Base-by-base conservation (phyloP, 2,329 filamentous ascomycete genomes). In the Stagonosporopsis cucurbitacearum region DNA sequence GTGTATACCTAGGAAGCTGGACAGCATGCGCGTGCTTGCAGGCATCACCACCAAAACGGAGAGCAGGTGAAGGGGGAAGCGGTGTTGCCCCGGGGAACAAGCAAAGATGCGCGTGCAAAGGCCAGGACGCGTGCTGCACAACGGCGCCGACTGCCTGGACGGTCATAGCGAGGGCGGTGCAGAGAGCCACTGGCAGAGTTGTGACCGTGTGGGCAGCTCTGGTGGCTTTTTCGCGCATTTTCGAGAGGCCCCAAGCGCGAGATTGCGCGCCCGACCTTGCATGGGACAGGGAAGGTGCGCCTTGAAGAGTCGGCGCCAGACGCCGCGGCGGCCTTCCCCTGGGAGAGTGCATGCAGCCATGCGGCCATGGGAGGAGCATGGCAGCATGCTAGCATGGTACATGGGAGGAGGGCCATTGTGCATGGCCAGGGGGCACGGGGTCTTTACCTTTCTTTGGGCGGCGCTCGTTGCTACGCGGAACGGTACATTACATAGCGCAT, bases 241-340 rank as follows among this genome's bases (percentile, higher is more conserved):
- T 43, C 42, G 37, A 47, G 41, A 28, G 33, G 13, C 33, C 37
- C 20, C 28, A 50, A 50, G 53, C 46, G 25, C 19, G 33, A 20
- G 23, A 40, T 28, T 36, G 35, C 44, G 49, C 49, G 41, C 41
- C 49, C 30, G 46, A 26, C 53, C 53, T 47, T 56, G 53, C 53
- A 56, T 56, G 53, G 43, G 53, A 48, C 53, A 56, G 53, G 53
- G 53, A 48, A 56, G 53, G 53, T 42, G 53, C 47, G 47, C 36
- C 47, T 43, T 32, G 51, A 56, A 26, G 37, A 36, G 47, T 50
- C 47, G 32, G 47, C 12, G 19, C 33, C 22, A 39, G 41, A 35
- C 33, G 41, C n/a, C n/a, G n/a, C n/a, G n/a, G n/a, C n/a, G n/a
- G n/a, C 41, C 48, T 56, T 51, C 53, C 53, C 53, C 53, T 56